Evolutionary conservation across 768 basidiomycete genomes (phyloP).

Genomic region (Boletus bicolor): DNA sequence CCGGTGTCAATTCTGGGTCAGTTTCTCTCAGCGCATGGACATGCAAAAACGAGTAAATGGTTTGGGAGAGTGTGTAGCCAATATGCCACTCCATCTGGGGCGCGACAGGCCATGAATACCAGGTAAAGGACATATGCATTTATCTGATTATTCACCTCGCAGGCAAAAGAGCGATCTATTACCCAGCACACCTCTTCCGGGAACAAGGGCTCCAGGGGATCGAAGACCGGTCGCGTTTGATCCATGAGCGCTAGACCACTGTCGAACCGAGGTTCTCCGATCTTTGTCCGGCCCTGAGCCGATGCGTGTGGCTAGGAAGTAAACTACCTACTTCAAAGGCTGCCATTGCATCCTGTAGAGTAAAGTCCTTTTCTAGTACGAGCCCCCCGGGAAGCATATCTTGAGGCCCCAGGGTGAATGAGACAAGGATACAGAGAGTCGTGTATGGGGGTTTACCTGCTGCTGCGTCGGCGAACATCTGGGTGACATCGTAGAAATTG

Average conservation of each 20-base stretch:
- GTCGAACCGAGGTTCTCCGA: slow-evolving; percentile 87
- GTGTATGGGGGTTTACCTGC: slow-evolving; percentile 43
- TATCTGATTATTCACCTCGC: slow-evolving; percentile 57
- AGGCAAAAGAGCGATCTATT: slow-evolving; percentile 70
- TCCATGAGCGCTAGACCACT: slow-evolving; percentile 59
- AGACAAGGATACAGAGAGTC: background rate
- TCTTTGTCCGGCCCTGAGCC: slow-evolving; percentile 49
- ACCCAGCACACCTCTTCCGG: slow-evolving; percentile 89
- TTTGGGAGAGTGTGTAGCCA: slow-evolving; percentile 83
- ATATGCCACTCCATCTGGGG: slow-evolving; percentile 83
- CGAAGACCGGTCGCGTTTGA: slow-evolving; percentile 48
- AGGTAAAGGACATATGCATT: slow-evolving; percentile 6
- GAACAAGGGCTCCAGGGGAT: slow-evolving; percentile 59
- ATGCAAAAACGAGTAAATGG: slow-evolving; percentile 76
- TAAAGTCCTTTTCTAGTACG: slow-evolving; percentile 65
- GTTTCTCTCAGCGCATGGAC: slow-evolving; percentile 62
- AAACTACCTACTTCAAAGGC: slow-evolving; percentile 68
- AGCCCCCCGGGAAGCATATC: slow-evolving; percentile 65
- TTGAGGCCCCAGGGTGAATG: slow-evolving; percentile 26
- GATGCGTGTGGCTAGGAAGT: slow-evolving; percentile 5
- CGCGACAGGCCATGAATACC: slow-evolving; percentile 14
- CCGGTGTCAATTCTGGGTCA: slow-evolving; percentile 49
- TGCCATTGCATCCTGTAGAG: slow-evolving; percentile 89
- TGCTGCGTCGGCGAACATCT: slow-evolving; percentile 56
- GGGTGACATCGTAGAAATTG: slow-evolving; percentile 62